Conservation (phyloP, 1,139 yeast genomes). For the Geotrichum fermentans region DNA sequence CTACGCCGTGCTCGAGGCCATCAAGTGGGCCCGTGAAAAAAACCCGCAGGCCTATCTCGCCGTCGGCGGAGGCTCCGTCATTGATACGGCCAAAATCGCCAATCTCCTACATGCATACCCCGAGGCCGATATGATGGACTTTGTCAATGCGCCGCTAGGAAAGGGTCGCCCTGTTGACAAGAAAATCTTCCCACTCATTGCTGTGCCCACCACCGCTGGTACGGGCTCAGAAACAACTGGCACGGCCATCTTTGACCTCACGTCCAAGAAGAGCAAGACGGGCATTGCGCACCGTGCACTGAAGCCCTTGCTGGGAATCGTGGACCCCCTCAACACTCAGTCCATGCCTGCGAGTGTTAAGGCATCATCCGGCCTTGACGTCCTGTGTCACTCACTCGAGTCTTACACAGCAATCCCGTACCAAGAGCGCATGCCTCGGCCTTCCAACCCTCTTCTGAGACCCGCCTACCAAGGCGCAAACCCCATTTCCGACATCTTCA, state of each 20-base stretch:
- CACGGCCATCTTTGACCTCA: constrained; percentile 41
- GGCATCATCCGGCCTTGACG: constrained; percentile 44
- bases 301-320: constrained; percentile 40
- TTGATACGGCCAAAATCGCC: constrained; percentile 43
- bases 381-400: constrained; percentile 44
- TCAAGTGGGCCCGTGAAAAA: constrained; percentile 37
- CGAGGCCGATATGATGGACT: constrained; percentile 39
- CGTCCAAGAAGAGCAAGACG: constrained; percentile 37
- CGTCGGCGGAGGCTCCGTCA: constrained; percentile 43
- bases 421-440: constrained; percentile 40
- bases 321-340: constrained; percentile 42
- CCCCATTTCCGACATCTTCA: constrained; percentile 42
- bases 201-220: constrained; percentile 45
- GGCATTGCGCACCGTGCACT: constrained; percentile 42
- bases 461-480: constrained; percentile 44
- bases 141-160: constrained; percentile 44
- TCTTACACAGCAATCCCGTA: constrained; percentile 44
- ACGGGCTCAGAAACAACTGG: constrained; percentile 47
- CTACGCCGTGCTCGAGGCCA: constrained; percentile 38
- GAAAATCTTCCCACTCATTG: constrained; percentile 40
- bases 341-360: constrained; percentile 44
- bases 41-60: constrained; percentile 41
- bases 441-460: constrained; percentile 38
- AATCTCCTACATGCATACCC: constrained; percentile 40
- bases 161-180: constrained; percentile 39